Evolutionary conservation across 345 rosid species (phyloP), one percentile per base, ranked within the genome.

Genomic region (Turnera subulata): DNA sequence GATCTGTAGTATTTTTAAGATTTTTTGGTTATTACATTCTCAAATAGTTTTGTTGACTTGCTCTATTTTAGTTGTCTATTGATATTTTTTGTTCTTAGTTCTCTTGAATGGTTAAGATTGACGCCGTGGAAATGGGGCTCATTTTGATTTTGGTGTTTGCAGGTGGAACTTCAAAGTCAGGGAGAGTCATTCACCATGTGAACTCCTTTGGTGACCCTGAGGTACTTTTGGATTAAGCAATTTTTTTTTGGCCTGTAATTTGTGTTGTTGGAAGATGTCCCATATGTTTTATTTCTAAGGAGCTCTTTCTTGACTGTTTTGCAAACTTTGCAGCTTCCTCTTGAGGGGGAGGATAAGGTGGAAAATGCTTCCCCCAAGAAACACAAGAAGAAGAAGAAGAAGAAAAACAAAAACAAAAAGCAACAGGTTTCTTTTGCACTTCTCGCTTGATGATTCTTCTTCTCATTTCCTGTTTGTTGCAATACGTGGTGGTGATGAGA

Each of bases 91-190:
- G 5, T 29, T 29, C 35, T 29, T 29, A 29, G 8, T 3, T 8
- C 8, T 3, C 8, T 29, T 29, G 35, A 29, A 29, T 8, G 5
- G 4, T n/a, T n/a, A n/a, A n/a, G n/a, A n/a, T n/a, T n/a, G n/a
- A n/a, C 35, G 8, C 35, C 35, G 4, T 29, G 8, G 4, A 29
- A 8, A 29, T 29, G 5, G 20, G 21, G 17, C 20, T 46, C 17
- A 16, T n/a, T 46, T 46, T 46, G n/a, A n/a, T n/a, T n/a, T n/a
- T n/a, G n/a, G n/a, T n/a, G n/a, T 25, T 69, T 11, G 60, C 79
- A 90, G 97, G 85, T 54, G 74, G 82, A 40, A 45, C 75, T 56
- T 87, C 91, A 26, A 78, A 71, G 59, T 80, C 88, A 20, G 82
- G 84, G 66, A 74, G 74, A 69, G 65, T 22, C 38, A 61, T 87